These are phyloP conservation scores for Calonectria naviculata DNA, from an alignment of 2,329 filamentous ascomycete genomes.

Conservation along the genomic window DNA sequence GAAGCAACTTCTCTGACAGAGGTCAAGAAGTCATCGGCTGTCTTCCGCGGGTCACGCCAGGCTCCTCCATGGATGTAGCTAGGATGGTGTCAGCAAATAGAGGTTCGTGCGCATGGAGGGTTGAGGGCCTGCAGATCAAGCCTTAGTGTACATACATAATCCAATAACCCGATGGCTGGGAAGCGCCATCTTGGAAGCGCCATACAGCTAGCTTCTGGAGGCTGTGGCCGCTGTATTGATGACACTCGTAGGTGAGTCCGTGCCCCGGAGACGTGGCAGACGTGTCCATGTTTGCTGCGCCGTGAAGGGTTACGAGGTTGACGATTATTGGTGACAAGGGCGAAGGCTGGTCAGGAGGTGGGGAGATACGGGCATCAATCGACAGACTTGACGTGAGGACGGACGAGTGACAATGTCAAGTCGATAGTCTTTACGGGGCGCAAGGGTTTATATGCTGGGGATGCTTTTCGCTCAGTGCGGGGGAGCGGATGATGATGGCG, in stretches of 20 bases:
- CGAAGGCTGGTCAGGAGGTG: constrained; percentile 8
- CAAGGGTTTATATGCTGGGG: constrained; percentile 10
- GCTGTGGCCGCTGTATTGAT: constrained; percentile 51
- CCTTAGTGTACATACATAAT: constrained; percentile 46
- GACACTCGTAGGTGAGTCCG: constrained; percentile 46
- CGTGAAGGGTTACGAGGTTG: constrained; percentile 6
- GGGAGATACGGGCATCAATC: constrained; percentile 11
- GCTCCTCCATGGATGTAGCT: constrained; percentile 72
- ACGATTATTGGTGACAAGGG: constrained; percentile 22
- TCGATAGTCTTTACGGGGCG: constrained; percentile 1
- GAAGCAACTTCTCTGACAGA: constrained; percentile 55
- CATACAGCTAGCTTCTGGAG: constrained; percentile 61
- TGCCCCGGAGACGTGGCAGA: constrained; percentile 27
- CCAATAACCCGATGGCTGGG: constrained; percentile 44
- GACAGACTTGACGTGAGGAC: neutral
- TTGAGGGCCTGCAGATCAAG: neutral
- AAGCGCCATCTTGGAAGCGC: constrained; percentile 43
- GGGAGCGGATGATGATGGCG: neutral
- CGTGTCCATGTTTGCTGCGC: constrained; percentile 31
- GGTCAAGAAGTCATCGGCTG: constrained; percentile 57
- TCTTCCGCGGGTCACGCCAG: constrained; percentile 69
- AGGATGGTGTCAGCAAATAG: constrained; percentile 20
- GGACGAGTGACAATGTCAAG: neutral
- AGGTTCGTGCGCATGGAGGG: neutral
- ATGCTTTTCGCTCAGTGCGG: neutral